A percentile compares a stretch with the other conserved stretches of the same genome.
Conservation (phyloP, 2,329 filamentous ascomycete genomes). For the Aspergillus glaucus region DNA sequence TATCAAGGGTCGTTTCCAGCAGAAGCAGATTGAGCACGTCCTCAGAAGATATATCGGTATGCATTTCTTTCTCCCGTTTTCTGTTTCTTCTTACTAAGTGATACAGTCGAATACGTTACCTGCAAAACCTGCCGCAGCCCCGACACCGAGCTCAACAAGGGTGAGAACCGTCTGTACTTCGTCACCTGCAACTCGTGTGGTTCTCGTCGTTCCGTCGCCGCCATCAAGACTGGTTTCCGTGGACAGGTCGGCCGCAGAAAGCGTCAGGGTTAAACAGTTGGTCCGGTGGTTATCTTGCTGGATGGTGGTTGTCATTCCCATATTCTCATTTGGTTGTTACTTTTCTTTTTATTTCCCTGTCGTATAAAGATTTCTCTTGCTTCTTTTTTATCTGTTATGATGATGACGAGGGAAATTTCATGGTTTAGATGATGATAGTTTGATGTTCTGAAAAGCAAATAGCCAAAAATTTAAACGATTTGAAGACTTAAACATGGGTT, state of each 20-base stretch:
- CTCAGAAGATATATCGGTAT: constrained; percentile 88
- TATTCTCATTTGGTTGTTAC: constrained; percentile 9
- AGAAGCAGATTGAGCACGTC: constrained; percentile 98
- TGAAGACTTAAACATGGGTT: neutral
- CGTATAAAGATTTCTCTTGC: constrained; percentile 1
- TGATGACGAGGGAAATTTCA: neutral
- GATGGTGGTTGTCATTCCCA: neutral
- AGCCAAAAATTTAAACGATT: neutral
- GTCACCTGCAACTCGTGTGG: constrained; percentile 91
- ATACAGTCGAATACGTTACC: constrained; percentile 86
- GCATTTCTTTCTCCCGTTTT: constrained; percentile 33
- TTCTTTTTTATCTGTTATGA: neutral
- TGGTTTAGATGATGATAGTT: neutral
- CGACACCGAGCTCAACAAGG: constrained; percentile 95
- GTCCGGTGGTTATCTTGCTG: constrained; percentile 4
- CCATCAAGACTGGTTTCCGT: constrained; percentile 99
- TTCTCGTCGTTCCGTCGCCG: constrained; percentile 79
- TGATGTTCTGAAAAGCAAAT: neutral
- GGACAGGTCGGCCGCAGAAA: constrained; percentile 98
- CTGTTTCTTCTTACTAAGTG: constrained; percentile 1
- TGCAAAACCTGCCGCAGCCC: constrained; percentile 97
- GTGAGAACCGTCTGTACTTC: constrained; percentile 98
- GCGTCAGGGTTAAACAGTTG: constrained; percentile 67
- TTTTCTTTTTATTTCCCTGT: constrained; percentile 16
- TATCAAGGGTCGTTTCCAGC: constrained; percentile 99